Base-by-base conservation (phyloP, 257 asterid genomes). In the Apocynum venetum region DNA sequence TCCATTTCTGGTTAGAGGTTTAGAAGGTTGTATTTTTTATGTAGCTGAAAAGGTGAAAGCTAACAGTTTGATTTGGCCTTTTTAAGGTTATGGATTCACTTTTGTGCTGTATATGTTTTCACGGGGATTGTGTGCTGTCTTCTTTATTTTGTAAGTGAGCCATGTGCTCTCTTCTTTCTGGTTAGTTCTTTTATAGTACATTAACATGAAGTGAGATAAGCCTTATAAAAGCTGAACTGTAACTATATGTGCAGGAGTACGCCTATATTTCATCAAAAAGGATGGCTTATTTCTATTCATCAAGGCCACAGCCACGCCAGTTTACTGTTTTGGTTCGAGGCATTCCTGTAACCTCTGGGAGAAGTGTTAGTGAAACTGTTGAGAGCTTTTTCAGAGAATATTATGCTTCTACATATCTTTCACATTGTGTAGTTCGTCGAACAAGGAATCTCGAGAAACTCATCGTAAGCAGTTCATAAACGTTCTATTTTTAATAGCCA, bases 81-180 rank as follows among this genome's bases (percentile, higher is more conserved):
- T 85, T 68, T 57, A 85, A 96, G 99, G 98, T 90, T 96, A 76
- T 96, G 99, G 99, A 84, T 96, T 85, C 99, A 96, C 88, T 96
- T 93, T 86, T 82, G 86, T 78, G 98, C 98, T 71, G 87, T 91
- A 64, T 96, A 93, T 84, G 68, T 87, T 75, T 89, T 96, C 97
- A 91, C 99, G 40, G 96, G 91, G 71, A 91, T 90, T 74, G 98
- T 93, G 83, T 96, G 99, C 92, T 96, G 89, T 86, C 94, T 89
- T 84, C 99, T 96, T 80, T 96, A 96, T 87, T 80, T 66, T 77
- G 99, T 91, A 86, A 93, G 99, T 92, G 78, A 74, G 81, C 79
- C 78, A 38, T 79, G 40, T 60, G 25, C 74, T 77, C 66, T 41
- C 51, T 61, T 70, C 60, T 72, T 57, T 70, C 60, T 74, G 78